These are phyloP conservation scores for Coemansia sp. DNA, from an alignment of 192 early-diverging fungal species.

Conservation along the genomic window DNA sequence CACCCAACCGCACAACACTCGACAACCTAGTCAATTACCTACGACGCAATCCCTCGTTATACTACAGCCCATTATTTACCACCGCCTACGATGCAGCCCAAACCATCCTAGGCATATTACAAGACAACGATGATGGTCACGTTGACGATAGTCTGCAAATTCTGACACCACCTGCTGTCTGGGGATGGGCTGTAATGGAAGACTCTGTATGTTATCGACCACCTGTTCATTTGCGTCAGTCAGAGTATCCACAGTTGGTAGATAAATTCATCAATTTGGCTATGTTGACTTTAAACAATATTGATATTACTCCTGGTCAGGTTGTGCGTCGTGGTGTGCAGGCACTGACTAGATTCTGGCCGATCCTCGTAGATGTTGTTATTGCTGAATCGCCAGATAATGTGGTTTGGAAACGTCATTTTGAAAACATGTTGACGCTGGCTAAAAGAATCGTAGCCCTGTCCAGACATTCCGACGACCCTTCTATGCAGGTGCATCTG, in stretches of 20 bases:
- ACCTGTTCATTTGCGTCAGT: slow-evolving; percentile 20
- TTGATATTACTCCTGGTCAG: slow-evolving; percentile 29
- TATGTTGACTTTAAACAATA: slow-evolving; percentile 19
- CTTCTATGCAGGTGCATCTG: slow-evolving; percentile 40
- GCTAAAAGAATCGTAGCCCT: slow-evolving; percentile 18
- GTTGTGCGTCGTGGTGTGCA: slow-evolving; percentile 44
- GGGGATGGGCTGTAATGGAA: slow-evolving; percentile 56
- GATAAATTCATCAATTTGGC: slow-evolving; percentile 32
- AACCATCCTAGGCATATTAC: slow-evolving; percentile 27
- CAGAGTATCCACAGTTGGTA: slow-evolving; percentile 29
- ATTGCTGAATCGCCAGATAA: slow-evolving; percentile 5
- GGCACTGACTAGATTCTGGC: slow-evolving; percentile 47
- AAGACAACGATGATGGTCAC: slow-evolving; percentile 5
- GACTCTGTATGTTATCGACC: slow-evolving; percentile 33
- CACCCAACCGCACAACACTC: slow-evolving; percentile 48
- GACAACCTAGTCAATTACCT: slow-evolving; percentile 45
- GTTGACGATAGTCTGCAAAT: slow-evolving; percentile 37
- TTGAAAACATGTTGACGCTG: slow-evolving; percentile 23
- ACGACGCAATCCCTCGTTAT: slow-evolving; percentile 29
- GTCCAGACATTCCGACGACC: slow-evolving; percentile 32
- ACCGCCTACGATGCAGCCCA: slow-evolving; percentile 36
- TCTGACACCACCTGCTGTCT: slow-evolving; percentile 43
- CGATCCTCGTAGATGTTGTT: slow-evolving; percentile 22
- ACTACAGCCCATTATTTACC: slow-evolving; percentile 35
- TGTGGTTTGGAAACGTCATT: slow-evolving; percentile 20